Percentiles rank a stretch among this genome's conserved stretches.
phyloP scores from a whole-genome alignment of 139 green algal genomes.

The Chlorella sp. region DNA sequence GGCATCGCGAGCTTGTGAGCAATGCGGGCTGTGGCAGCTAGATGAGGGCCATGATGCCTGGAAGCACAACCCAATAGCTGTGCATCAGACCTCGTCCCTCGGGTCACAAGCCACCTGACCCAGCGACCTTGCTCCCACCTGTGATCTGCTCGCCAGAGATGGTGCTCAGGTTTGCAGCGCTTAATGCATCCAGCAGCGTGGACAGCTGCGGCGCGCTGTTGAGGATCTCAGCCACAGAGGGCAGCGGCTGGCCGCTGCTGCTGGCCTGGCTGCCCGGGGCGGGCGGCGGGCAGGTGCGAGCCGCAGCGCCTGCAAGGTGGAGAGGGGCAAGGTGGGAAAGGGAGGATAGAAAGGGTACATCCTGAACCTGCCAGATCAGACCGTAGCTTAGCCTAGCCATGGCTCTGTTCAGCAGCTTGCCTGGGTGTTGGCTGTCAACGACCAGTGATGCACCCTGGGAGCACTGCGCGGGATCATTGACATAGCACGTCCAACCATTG shows the following conservation, averaged over 20 bases:
- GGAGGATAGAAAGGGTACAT: too few relatives aligned
- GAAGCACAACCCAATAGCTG: too few relatives aligned
- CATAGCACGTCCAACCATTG: background rate
- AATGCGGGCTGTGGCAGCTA: too few relatives aligned
- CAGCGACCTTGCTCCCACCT: background rate
- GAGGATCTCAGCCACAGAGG: background rate
- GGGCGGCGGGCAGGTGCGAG: background rate
- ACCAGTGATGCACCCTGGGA: background rate
- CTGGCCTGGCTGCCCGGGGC: background rate
- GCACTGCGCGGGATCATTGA: constrained; percentile 10
- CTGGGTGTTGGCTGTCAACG: background rate
- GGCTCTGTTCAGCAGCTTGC: too few relatives aligned
- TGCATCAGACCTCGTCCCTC: too few relatives aligned
- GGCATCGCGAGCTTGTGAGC: too few relatives aligned
- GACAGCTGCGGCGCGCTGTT: background rate
- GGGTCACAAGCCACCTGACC: too few relatives aligned
- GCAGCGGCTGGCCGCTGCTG: constrained; percentile 10
- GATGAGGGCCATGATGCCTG: too few relatives aligned
- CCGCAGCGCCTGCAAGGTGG: background rate
- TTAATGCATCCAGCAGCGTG: background rate
- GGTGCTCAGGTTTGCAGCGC: background rate
- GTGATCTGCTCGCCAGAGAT: constrained; percentile 6
- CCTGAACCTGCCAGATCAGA: too few relatives aligned
- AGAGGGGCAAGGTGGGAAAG: background rate
- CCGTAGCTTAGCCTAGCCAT: too few relatives aligned